Conservation (phyloP, 352 stramenopile genomes). For the Phytophthora pisi region DNA sequence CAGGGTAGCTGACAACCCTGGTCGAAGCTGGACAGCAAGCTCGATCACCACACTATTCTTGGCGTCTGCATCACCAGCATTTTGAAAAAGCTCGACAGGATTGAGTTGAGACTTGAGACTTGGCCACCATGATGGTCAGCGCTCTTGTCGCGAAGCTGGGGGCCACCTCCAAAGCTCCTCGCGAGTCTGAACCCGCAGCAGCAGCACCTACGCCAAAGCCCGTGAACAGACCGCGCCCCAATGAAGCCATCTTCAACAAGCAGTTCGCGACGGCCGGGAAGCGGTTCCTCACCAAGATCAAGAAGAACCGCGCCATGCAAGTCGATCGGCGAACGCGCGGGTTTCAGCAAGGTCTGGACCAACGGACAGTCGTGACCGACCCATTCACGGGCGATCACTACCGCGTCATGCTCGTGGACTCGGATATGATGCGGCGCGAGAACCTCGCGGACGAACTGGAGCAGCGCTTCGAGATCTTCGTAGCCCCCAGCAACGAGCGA, state of each 20-base stretch:
- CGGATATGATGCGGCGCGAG: conserved; percentile 66
- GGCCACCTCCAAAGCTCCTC: conserved; percentile 5
- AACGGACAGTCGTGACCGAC: conserved; percentile 52
- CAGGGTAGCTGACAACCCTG: background rate
- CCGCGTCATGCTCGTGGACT: conserved; percentile 67
- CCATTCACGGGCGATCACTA: conserved; percentile 67
- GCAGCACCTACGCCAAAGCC: background rate
- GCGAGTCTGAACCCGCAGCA: background rate
- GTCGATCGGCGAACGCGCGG: conserved; percentile 69
- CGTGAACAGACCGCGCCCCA: conserved; percentile 35
- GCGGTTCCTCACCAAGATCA: conserved; percentile 72
- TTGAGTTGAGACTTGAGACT: background rate
- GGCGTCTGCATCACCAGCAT: conserved; percentile 3
- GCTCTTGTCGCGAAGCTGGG: conserved; percentile 21
- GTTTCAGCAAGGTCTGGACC: conserved; percentile 59
- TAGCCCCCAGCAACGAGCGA: conserved; percentile 66
- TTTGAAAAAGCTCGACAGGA: conserved; percentile 5
- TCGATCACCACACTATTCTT: conserved; percentile 9
- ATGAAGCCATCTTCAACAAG: conserved; percentile 82
- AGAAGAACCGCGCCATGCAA: conserved; percentile 80
- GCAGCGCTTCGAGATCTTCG: conserved; percentile 69
- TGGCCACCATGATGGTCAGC: conserved; percentile 19
- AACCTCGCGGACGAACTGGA: conserved; percentile 69
- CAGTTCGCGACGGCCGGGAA: conserved; percentile 75
- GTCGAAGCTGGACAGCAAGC: background rate